Evolutionary conservation across 306 rosid species (phyloP).

Genomic region (Malus sylvestris): DNA sequence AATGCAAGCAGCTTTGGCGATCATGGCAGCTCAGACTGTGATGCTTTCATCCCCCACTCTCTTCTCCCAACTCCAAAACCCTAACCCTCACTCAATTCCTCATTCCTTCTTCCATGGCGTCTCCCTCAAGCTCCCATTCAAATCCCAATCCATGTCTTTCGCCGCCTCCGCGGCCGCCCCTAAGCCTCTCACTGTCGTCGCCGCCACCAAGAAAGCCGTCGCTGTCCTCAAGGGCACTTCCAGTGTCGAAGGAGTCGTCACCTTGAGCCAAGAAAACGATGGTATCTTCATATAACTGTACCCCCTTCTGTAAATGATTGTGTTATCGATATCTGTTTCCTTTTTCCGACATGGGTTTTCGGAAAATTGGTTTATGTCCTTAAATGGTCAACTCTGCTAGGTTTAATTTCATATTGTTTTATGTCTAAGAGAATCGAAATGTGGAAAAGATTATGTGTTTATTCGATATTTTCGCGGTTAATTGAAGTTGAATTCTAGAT

Average conservation of each 20-base stretch:
- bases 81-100: constrained; percentile 14
- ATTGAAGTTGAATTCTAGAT: neutral
- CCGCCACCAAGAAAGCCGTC: constrained; percentile 66
- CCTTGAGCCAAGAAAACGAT: constrained; percentile 46
- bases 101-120: constrained; percentile 51
- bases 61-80: constrained; percentile 22
- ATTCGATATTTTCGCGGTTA: neutral
- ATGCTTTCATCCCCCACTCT: constrained; percentile 22
- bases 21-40: constrained; percentile 52
- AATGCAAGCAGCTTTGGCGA: constrained; percentile 48
- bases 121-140: constrained; percentile 41
- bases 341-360: neutral
- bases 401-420: neutral
- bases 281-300: constrained; percentile 21
- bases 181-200: constrained; percentile 42
- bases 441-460: neutral
- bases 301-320: neutral
- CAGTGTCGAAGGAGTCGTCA: constrained; percentile 53
- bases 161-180: constrained; percentile 26
- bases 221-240: constrained; percentile 68
- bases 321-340: neutral
- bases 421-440: neutral
- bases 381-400: neutral
- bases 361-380: neutral
- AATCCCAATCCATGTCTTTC: constrained; percentile 21